A percentile compares a stretch with the other conserved stretches of the same genome.
phyloP scores from a whole-genome alignment of 2,329 filamentous ascomycete genomes.

The Elsinoe fawcettii region DNA sequence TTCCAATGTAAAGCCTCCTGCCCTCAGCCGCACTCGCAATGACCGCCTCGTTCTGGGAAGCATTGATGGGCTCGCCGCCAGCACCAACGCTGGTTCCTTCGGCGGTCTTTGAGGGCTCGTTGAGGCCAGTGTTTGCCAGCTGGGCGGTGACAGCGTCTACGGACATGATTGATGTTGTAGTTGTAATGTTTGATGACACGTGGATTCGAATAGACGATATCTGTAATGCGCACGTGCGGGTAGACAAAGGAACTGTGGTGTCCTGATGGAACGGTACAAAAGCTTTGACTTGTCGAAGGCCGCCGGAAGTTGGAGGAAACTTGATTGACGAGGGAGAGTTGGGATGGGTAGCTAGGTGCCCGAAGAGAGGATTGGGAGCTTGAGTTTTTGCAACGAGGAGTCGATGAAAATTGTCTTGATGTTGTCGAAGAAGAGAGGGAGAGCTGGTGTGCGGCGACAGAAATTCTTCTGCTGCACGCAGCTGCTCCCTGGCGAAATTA shows the following conservation, averaged over 20 bases:
- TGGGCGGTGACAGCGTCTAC: conserved; percentile 70
- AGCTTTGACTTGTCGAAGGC: conserved; percentile 36
- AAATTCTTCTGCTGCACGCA: conserved; percentile 14
- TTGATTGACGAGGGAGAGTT: conserved; percentile 45
- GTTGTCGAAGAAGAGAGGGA: conserved; percentile 23
- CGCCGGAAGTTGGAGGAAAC: conserved; percentile 41
- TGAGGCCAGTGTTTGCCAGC: conserved; percentile 58
- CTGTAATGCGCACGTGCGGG: conserved; percentile 28
- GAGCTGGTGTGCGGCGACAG: conserved; percentile 17
- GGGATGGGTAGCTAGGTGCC: conserved; percentile 44
- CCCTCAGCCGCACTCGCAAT: conserved; percentile 97
- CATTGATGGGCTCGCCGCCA: conserved; percentile 54
- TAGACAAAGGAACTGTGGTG: conserved; percentile 30
- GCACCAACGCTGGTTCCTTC: conserved; percentile 46
- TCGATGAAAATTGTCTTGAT: conserved; percentile 20
- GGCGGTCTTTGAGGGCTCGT: conserved; percentile 47
- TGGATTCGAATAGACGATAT: conserved; percentile 37
- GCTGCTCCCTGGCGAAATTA: conserved; percentile 14
- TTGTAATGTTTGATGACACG: conserved; percentile 50
- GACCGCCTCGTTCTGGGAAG: conserved; percentile 78
- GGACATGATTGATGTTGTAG: conserved; percentile 68
- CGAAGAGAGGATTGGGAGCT: conserved; percentile 23
- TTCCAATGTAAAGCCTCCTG: conserved; percentile 99
- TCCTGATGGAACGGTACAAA: conserved; percentile 30
- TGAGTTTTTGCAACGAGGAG: conserved; percentile 17